phyloP scores from a whole-genome alignment of 2,329 filamentous ascomycete species.

The Fusarium ramigenum region DNA sequence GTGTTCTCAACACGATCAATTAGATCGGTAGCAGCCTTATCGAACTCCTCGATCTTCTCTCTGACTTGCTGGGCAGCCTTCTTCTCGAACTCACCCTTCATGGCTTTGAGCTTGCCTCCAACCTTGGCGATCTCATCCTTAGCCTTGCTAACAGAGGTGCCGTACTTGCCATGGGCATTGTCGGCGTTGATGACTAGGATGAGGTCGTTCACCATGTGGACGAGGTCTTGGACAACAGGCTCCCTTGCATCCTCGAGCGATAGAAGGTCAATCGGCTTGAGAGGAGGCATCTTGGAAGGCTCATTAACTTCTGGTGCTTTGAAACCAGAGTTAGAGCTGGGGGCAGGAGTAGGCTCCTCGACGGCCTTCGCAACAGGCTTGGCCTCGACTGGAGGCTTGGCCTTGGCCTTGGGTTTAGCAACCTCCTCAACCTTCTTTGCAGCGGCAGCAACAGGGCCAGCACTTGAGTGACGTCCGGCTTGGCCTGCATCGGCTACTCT shows the following conservation, averaged over 20 bases:
- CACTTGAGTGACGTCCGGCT: constrained; percentile 68
- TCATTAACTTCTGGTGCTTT: constrained; percentile 71
- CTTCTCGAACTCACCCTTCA: constrained; percentile 75
- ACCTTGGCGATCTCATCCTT: constrained; percentile 85
- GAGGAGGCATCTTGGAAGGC: constrained; percentile 69
- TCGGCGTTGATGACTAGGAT: constrained; percentile 94
- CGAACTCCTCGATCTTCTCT: constrained; percentile 79
- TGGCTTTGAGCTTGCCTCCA: constrained; percentile 77
- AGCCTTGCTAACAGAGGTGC: constrained; percentile 81
- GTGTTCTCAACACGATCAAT: constrained; percentile 85
- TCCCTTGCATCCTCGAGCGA: constrained; percentile 80
- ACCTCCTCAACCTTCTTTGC: constrained; percentile 44
- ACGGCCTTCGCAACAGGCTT: constrained; percentile 42
- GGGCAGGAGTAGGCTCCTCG: constrained; percentile 47
- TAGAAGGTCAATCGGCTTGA: constrained; percentile 80
- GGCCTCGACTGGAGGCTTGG: constrained; percentile 29
- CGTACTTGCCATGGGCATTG: constrained; percentile 79
- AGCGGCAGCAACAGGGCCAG: constrained; percentile 51
- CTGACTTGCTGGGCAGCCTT: constrained; percentile 80
- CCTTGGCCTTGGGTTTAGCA: constrained; percentile 42
- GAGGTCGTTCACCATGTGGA: constrained; percentile 95
- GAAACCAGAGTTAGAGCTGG: constrained; percentile 49
- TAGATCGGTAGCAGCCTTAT: constrained; percentile 87
- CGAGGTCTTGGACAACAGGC: constrained; percentile 89
- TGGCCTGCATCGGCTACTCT: constrained; percentile 71